Base-by-base conservation (phyloP, 179 eudicot genomes). In the Gypsophila paniculata region DNA sequence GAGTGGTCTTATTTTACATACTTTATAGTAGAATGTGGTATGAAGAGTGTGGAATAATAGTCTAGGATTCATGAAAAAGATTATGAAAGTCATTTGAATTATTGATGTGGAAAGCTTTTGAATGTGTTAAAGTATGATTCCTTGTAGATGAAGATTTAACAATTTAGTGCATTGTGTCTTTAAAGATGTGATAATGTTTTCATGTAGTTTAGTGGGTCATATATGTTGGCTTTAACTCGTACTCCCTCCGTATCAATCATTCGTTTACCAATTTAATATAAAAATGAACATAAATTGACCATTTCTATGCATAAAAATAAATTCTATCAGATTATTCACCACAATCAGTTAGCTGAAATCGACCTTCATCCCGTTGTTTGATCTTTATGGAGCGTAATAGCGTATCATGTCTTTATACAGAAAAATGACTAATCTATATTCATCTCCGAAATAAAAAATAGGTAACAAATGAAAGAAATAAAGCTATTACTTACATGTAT, bases 131-230 rank as follows among this genome's bases (percentile, higher is more conserved):
- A 64, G 34, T 38, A 59, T 25, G 70, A 71, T 79, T 79, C 71
- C 82, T 75, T 79, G 72, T 42, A 58, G 73, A 68, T 75, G 76
- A 79, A 79, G 82, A 72, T 79, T 6, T 52, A 53, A 53, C 57
- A 67, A 67, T 48, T 22, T 68, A 68, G 81, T 71, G 78, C 72
- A 57, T 38, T 44, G 48, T 61, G 66, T 71, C 75, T 70, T 60
- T 34, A 68, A 38, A 72, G 57, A 69, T 63, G 23, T 59, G 32
- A 69, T 32, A 51, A 48, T 53, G 42, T 68, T 73, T 63, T 48
- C 49, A 69, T 74, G 77, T 29, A 62, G 52, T 44, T 58, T 42
- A 59, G 78, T 79, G 79, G 76, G 72, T 51, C 75, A 71, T 65
- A 46, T n/a, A n/a, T 72, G 19, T 25, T 49, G 69, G 68, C 77